Evolutionary conservation across 129 eudicot species (phyloP).

Genomic region (Arctium minus): DNA sequence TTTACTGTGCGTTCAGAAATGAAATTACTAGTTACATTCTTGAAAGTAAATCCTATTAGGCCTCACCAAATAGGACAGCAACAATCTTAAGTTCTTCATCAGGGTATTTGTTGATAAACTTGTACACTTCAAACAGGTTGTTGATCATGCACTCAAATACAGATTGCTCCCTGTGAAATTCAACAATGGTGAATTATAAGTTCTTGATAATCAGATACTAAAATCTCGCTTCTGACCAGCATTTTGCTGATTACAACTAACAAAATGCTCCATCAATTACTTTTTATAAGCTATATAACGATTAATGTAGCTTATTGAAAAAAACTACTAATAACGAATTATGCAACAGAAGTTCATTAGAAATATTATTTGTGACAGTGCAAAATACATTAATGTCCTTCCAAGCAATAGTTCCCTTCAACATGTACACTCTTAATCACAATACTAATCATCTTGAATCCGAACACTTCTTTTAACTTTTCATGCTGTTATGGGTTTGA

Average conservation of each 20-base stretch:
- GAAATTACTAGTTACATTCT: background rate
- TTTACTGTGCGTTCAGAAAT: background rate
- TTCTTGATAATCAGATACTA: background rate
- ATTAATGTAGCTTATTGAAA: background rate
- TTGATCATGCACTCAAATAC: constrained; percentile 61
- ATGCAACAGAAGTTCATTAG: too few species aligned
- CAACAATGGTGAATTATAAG: background rate
- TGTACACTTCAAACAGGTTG: constrained; percentile 66
- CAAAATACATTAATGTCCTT: too few species aligned
- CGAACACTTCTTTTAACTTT: too few species aligned
- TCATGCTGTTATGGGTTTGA: too few species aligned
- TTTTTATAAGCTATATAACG: background rate
- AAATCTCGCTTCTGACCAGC: background rate
- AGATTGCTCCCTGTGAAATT: constrained; percentile 48
- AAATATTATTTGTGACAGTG: too few species aligned
- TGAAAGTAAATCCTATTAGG: background rate
- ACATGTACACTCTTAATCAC: too few species aligned
- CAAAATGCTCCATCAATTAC: background rate
- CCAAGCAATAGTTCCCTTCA: too few species aligned
- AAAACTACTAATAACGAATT: background rate
- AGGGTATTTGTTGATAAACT: constrained; percentile 63
- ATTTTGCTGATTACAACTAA: background rate
- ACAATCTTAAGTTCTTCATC: constrained; percentile 59
- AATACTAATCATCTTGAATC: too few species aligned
- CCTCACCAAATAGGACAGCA: constrained; percentile 61